Percentiles rank a stretch among this genome's conserved stretches.
Conservation (phyloP, 495 filamentous ascomycete genomes). For the Tuber borchii region DNA sequence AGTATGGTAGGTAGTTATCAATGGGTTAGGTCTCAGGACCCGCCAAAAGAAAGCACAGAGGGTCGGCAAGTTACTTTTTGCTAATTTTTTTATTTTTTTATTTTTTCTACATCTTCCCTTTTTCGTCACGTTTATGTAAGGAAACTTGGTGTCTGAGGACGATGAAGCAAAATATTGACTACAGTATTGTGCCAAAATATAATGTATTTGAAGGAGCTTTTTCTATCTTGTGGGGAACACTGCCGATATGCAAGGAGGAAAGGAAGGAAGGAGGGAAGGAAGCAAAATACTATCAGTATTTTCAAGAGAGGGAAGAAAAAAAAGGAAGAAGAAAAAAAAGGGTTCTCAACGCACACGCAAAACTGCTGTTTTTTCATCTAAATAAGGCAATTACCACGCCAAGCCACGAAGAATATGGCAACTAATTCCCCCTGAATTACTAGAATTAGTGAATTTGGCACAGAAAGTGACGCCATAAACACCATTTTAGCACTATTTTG, state of each 20-base stretch:
- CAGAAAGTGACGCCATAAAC: neutral
- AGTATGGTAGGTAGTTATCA: constrained; percentile 3
- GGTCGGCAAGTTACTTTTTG: neutral
- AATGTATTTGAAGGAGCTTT: neutral
- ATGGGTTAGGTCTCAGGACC: constrained; percentile 1
- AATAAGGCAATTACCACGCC: neutral
- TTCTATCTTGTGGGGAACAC: neutral
- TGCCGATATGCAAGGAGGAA: neutral
- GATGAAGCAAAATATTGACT: neutral
- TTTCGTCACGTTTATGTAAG: neutral
- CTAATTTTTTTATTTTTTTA: neutral
- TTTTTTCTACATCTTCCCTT: neutral
- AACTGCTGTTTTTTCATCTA: neutral
- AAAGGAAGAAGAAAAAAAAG: neutral
- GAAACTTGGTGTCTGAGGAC: neutral
- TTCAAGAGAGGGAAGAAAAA: neutral
- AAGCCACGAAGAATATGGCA: neutral
- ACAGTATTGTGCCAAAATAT: neutral
- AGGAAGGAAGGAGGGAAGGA: neutral
- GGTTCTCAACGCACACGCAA: neutral
- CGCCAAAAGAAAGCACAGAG: neutral
- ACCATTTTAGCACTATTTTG: neutral
- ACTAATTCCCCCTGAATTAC: neutral
- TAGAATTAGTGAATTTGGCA: neutral
- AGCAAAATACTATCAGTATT: neutral